Conservation (phyloP, 306 rosid species). For the Cicer bijugum region DNA sequence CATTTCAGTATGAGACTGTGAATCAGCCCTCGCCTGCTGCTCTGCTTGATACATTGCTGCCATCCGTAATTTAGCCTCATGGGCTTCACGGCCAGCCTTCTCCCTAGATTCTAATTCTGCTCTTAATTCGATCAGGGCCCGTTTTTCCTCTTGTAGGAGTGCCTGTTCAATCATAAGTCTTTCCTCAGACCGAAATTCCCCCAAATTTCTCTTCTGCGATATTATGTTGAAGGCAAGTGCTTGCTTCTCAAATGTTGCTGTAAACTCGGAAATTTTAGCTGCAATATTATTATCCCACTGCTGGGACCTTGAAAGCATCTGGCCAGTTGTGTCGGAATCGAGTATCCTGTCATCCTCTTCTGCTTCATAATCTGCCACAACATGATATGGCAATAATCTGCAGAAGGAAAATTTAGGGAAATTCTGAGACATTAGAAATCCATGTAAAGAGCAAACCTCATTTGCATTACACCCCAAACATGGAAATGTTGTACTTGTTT, state of each 20-base stretch:
- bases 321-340: slow-evolving; percentile 92
- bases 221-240: slow-evolving; percentile 92
- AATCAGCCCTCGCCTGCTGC: slow-evolving; percentile 77
- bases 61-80: slow-evolving; percentile 79
- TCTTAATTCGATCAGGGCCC: slow-evolving; percentile 67
- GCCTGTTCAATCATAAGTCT: slow-evolving; percentile 96
- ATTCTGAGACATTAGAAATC: slow-evolving; percentile 36
- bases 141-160: slow-evolving; percentile 87
- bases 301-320: slow-evolving; percentile 89
- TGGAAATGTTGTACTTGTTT: neutral
- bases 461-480: slow-evolving; percentile 13
- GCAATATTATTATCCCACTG: slow-evolving; percentile 97
- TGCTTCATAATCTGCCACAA: slow-evolving; percentile 98
- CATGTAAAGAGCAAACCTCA: slow-evolving; percentile 13
- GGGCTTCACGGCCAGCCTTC: slow-evolving; percentile 85
- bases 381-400: slow-evolving; percentile 94
- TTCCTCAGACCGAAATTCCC: slow-evolving; percentile 97
- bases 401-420: slow-evolving; percentile 40
- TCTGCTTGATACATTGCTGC: slow-evolving; percentile 85
- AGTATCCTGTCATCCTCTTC: slow-evolving; percentile 98
- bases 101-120: slow-evolving; percentile 85
- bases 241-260: slow-evolving; percentile 95
- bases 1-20: slow-evolving; percentile 82
- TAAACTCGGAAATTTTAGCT: slow-evolving; percentile 89
- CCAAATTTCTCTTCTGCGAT: slow-evolving; percentile 72